Evolutionary conservation across 2,329 filamentous ascomycete genomes (phyloP).

Genomic region (Pseudogymnoascus sp.): DNA sequence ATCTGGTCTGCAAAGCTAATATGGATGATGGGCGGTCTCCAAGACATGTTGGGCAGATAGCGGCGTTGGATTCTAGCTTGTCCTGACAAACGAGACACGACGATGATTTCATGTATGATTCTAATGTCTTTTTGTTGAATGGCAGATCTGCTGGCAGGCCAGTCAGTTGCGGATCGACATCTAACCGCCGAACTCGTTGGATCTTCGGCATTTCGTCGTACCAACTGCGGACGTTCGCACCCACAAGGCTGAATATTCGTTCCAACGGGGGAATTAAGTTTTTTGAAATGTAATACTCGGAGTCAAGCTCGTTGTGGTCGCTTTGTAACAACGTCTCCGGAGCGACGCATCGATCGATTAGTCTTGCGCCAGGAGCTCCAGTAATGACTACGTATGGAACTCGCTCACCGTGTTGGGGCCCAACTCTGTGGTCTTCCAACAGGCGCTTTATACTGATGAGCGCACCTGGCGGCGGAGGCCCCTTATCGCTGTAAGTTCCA

Average conservation of each 20-base stretch:
- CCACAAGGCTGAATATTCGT: conserved; percentile 92
- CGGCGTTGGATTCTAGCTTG: conserved; percentile 34
- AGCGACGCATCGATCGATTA: conserved; percentile 83
- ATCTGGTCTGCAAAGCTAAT: conserved; percentile 50
- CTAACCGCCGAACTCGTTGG: conserved; percentile 56
- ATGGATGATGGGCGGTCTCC: conserved; percentile 50
- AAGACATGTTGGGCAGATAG: conserved; percentile 52
- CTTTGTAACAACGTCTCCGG: conserved; percentile 75
- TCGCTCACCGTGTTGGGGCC: conserved; percentile 91
- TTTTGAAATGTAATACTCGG: conserved; percentile 95
- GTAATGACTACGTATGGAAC: conserved; percentile 91
- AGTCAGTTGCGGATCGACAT: conserved; percentile 20
- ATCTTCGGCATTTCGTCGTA: conserved; percentile 96
- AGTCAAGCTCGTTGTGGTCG: conserved; percentile 72
- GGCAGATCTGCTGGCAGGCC: conserved; percentile 32
- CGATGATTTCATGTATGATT: conserved; percentile 80
- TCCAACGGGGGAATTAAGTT: conserved; percentile 92
- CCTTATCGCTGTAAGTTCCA: conserved; percentile 77
- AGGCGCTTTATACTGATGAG: conserved; percentile 80
- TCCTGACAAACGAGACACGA: conserved; percentile 67
- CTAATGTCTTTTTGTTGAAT: conserved; percentile 59
- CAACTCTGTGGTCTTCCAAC: conserved; percentile 74
- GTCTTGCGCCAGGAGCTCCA: conserved; percentile 73
- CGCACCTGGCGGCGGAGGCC: conserved; percentile 74
- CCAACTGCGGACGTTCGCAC: conserved; percentile 83